Conservation (phyloP, 257 asterid genomes). For the Parsonsia alboflavescens region DNA sequence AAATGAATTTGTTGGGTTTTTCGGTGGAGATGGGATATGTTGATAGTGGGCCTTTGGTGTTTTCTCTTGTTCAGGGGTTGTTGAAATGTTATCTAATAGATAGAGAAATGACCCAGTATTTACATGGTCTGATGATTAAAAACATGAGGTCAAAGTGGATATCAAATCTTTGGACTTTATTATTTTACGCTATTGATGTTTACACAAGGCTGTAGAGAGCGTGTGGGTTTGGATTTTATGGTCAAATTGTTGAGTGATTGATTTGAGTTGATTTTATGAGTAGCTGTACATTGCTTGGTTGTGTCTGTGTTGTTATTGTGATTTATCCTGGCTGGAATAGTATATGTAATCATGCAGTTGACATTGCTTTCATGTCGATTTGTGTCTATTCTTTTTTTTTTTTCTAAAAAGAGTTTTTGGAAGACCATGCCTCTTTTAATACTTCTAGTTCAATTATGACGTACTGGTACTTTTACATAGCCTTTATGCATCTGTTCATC, state of each 20-base stretch:
- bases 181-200: constrained; percentile 5
- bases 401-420: not conserved
- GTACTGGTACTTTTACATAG: not conserved
- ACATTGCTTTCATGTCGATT: constrained; percentile 17
- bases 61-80: constrained; percentile 1
- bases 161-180: constrained; percentile 15
- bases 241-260: constrained; percentile 10
- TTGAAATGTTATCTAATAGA: constrained; percentile 3
- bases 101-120: not conserved
- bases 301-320: constrained; percentile 10
- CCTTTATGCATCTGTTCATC: not conserved
- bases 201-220: constrained; percentile 21
- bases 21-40: constrained; percentile 16
- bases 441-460: not conserved
- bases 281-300: constrained; percentile 15
- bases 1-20: constrained; percentile 11
- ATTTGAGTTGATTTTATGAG: not conserved
- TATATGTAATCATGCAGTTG: constrained; percentile 17
- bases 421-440: not conserved
- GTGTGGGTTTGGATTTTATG: constrained; percentile 15
- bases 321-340: constrained; percentile 12
- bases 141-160: constrained; percentile 10
- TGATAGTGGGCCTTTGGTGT: constrained; percentile 29
- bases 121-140: constrained; percentile 9
- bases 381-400: not conserved